Evolutionary conservation across 106 monocot species (phyloP).

Genomic region (Posidonia australis): DNA sequence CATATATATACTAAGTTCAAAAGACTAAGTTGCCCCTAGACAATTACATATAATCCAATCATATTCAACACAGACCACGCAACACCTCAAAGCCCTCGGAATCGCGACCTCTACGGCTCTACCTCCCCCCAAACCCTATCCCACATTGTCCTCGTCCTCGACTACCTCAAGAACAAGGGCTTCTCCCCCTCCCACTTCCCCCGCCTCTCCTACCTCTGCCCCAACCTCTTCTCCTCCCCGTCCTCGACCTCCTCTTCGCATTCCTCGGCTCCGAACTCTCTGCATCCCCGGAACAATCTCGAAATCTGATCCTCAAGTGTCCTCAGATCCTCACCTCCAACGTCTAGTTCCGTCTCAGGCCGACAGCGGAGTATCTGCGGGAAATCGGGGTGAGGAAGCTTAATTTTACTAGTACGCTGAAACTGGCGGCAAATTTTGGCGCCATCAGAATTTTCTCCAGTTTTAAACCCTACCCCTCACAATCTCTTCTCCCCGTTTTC

Average conservation of each 20-base stretch:
- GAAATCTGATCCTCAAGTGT: constrained; percentile 16
- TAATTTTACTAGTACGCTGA: constrained; percentile 23
- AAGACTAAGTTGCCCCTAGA: too few species aligned
- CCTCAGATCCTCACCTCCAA: constrained; percentile 13
- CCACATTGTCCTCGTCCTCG: constrained; percentile 13
- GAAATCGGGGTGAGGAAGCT: constrained; percentile 24
- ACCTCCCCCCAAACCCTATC: constrained; percentile 7
- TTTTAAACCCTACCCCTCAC: too few species aligned
- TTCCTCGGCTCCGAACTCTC: constrained; percentile 26
- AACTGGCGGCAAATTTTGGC: constrained; percentile 20
- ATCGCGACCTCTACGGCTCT: constrained; percentile 11
- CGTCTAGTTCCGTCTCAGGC: constrained; percentile 19
- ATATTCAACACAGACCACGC: constrained; percentile 15
- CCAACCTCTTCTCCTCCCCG: constrained; percentile 29
- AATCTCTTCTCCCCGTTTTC: too few species aligned
- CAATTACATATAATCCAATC: too few species aligned
- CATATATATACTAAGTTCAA: too few species aligned
- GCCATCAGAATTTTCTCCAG: constrained; percentile 31
- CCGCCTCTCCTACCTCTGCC: constrained; percentile 27
- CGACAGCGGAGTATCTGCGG: constrained; percentile 21
- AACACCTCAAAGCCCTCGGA: constrained; percentile 26
- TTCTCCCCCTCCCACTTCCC: constrained; percentile 24
- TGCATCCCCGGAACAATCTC: constrained; percentile 15
- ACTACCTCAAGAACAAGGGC: constrained; percentile 31
- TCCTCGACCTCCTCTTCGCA: constrained; percentile 18